Percentiles rank a stretch among this genome's conserved stretches.
phyloP scores from a whole-genome alignment of 163 green algal species.

The Volvox carteri region DNA sequence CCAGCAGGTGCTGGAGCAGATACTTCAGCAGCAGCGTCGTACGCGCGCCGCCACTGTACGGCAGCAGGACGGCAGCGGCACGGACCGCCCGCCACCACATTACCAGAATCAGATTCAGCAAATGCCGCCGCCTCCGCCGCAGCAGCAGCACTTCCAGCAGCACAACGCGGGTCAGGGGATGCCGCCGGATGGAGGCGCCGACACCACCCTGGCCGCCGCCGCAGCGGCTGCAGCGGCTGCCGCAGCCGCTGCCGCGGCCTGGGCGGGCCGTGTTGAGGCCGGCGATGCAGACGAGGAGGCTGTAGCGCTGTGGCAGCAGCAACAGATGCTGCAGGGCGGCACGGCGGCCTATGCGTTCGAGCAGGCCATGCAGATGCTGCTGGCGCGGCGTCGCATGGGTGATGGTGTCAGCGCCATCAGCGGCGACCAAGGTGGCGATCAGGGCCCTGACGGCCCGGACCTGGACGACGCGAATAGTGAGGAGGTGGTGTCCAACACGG shows the following conservation, averaged over 20 bases:
- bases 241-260: not conserved
- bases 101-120: not conserved
- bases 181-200: not conserved
- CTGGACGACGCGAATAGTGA: conserved; percentile 44
- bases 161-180: not conserved
- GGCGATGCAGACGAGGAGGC: not conserved
- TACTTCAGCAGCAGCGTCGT: conserved; percentile 48
- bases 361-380: conserved; percentile 41
- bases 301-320: not conserved
- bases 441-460: not conserved
- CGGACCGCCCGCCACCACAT: not conserved
- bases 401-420: conserved; percentile 4
- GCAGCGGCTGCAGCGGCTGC: not conserved
- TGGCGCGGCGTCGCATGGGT: conserved; percentile 23
- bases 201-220: not conserved
- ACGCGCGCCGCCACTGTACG: not conserved
- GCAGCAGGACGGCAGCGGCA: conserved; percentile 41
- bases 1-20: conserved; percentile 35
- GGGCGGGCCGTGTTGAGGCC: not conserved
- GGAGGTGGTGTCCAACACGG: conserved; percentile 60
- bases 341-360: conserved; percentile 31
- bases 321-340: conserved; percentile 33
- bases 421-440: not conserved
- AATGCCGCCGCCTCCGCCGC: too few species aligned
- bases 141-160: conserved; percentile 1